phyloP scores from a whole-genome alignment of 352 stramenopile species.

The Salisapilia sapeloensis region DNA sequence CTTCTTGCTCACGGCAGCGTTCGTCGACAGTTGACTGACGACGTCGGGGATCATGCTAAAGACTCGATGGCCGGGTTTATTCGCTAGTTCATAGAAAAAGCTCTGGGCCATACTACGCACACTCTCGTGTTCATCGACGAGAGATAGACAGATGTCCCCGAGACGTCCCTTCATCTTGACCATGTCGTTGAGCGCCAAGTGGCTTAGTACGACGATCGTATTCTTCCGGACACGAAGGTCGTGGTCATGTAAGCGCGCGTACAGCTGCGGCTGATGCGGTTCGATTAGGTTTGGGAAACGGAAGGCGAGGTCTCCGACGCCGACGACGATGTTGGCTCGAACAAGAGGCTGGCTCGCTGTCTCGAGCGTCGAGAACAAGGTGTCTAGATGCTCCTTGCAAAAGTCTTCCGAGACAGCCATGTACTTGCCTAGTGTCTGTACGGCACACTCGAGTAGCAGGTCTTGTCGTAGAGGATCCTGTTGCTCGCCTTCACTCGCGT shows the following conservation, averaged over 20 bases:
- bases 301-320: slow-evolving; percentile 93
- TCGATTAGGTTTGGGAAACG: slow-evolving; percentile 97
- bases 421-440: slow-evolving; percentile 95
- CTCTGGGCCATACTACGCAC: slow-evolving; percentile 90
- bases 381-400: slow-evolving; percentile 89
- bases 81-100: slow-evolving; percentile 95
- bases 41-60: slow-evolving; percentile 99
- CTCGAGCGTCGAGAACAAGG: slow-evolving; percentile 89
- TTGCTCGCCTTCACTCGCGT: slow-evolving; percentile 39
- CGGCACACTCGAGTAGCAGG: slow-evolving; percentile 82
- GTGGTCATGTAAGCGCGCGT: slow-evolving; percentile 86
- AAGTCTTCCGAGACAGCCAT: slow-evolving; percentile 94
- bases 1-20: slow-evolving; percentile 30
- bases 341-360: slow-evolving; percentile 51
- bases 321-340: slow-evolving; percentile 93
- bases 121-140: slow-evolving; percentile 85
- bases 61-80: slow-evolving; percentile 93
- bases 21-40: slow-evolving; percentile 82
- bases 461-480: slow-evolving; percentile 42
- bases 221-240: slow-evolving; percentile 88
- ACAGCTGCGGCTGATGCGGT: slow-evolving; percentile 94
- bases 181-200: slow-evolving; percentile 99
- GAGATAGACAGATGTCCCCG: slow-evolving; percentile 89
- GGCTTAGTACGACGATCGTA: slow-evolving; percentile 94
- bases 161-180: slow-evolving; percentile 97